Evolutionary conservation across 2,329 filamentous ascomycete species (phyloP), one percentile per base, ranked within the genome.

Genomic region (Fusarium tjaetaba): DNA sequence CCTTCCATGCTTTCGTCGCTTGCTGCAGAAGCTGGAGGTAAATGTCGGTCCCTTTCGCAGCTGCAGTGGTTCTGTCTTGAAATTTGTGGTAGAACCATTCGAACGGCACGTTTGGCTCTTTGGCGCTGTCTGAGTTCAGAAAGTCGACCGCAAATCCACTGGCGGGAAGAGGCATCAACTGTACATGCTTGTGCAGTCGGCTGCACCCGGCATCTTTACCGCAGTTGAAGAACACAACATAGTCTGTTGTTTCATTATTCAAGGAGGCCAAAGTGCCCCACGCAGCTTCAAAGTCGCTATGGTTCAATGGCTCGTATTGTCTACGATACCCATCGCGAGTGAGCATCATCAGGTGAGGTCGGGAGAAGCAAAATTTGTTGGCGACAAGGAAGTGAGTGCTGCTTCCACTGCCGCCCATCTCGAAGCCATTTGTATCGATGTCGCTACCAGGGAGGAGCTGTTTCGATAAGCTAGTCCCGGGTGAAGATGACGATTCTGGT

Each of bases 301-400:
- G 18, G 4, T 48, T 8, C 18, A 65, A n/a, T 18, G 56, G 48
- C 18, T 65, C 41, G n/a, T 61, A 41, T 32, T 65, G 48, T 15
- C 62, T 30, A 4, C 41, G 14, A 24, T 53, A 36, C 4, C 62
- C 48, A 42, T 65, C 41, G 2, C 32, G 41, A 28, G 62, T 65
- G 24, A 65, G 56, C 26, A 65, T 51, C 56, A 65, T 36, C 10
- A 65, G 56, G 14, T 61, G 62, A 15, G 62, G 56, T 22, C 62
- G 39, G 4, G 62, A 51, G 30, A 65, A 65, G 24, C 45, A 65
- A 26, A 65, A 65, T 32, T 65, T 65, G 32, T 51, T 60, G 7
- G 46, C 46, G 11, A 65, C 32, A 16, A 65, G 45, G 14, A 65
- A 46, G 24, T 65, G 61, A 22, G 15, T 52, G 13, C 15, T 42